These are phyloP conservation scores for Geranium brycei DNA, from an alignment of 345 rosid species.

Conservation along the genomic window DNA sequence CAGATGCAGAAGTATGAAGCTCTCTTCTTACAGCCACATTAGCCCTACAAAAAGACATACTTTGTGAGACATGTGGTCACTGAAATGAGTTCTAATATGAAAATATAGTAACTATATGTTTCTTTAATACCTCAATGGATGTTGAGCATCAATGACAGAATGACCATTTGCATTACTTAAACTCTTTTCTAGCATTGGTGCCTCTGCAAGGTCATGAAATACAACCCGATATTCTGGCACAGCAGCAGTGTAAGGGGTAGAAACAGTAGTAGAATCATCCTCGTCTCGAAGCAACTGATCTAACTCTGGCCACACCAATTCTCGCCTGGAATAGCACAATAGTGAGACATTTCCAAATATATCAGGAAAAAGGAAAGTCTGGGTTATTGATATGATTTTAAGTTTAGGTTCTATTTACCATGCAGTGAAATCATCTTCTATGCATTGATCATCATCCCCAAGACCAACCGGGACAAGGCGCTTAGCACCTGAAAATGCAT, in stretches of 20 bases:
- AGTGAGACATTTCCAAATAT: not conserved
- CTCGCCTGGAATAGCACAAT: constrained; percentile 40
- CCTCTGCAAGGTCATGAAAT: constrained; percentile 38
- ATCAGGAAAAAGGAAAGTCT: not conserved
- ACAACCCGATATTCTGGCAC: constrained; percentile 75
- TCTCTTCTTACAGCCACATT: constrained; percentile 66
- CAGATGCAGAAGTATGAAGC: constrained; percentile 82
- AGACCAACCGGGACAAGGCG: constrained; percentile 68
- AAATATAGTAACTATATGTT: constrained; percentile 1
- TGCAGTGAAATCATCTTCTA: constrained; percentile 77
- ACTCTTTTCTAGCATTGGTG: constrained; percentile 23
- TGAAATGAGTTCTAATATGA: not conserved
- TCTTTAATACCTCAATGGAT: constrained; percentile 62
- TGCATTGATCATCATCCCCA: constrained; percentile 89
- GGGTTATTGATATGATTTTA: not conserved
- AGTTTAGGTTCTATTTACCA: constrained; percentile 9
- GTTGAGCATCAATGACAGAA: constrained; percentile 58
- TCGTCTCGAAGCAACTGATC: constrained; percentile 70
- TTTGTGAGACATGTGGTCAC: constrained; percentile 10
- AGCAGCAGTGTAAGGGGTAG: constrained; percentile 83
- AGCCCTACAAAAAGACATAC: constrained; percentile 34
- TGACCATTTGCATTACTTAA: constrained; percentile 45
- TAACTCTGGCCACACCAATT: constrained; percentile 71
- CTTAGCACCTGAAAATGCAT: constrained; percentile 52
- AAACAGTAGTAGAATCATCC: constrained; percentile 49